phyloP scores from a whole-genome alignment of 306 rosid genomes.

The Cajanus cajan region DNA sequence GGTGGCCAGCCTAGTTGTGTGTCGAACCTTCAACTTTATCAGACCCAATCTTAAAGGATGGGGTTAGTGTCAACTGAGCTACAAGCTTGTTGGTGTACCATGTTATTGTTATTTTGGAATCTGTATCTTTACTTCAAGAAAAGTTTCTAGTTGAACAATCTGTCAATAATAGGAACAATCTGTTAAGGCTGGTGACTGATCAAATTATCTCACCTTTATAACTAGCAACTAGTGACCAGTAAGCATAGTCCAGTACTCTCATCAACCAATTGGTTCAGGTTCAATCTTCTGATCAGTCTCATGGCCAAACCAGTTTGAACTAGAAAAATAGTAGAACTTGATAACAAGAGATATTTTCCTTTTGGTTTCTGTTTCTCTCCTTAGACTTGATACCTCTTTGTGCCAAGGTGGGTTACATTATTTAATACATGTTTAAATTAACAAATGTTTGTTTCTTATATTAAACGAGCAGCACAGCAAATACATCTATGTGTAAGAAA shows the following conservation, averaged over 20 bases:
- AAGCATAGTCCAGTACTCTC: neutral
- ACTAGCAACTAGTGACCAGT: neutral
- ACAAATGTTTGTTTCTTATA: neutral
- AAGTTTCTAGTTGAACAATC: neutral
- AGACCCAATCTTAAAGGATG: neutral
- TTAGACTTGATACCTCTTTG: neutral
- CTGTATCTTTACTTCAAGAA: neutral
- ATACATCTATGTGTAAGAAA: slow-evolving; percentile 1
- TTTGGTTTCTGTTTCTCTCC: neutral
- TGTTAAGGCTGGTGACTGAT: neutral
- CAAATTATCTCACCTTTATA: neutral
- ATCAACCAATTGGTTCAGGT: neutral
- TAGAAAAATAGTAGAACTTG: neutral
- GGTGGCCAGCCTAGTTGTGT: neutral
- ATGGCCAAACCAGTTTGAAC: neutral
- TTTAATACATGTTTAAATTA: neutral
- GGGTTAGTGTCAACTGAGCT: neutral
- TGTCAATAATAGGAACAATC: neutral
- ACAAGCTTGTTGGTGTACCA: neutral
- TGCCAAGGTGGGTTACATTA: neutral
- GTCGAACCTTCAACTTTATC: neutral
- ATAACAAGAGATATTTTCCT: neutral
- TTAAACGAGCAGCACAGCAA: neutral
- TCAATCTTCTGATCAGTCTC: neutral
- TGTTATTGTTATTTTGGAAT: neutral